Evolutionary conservation across 805 yeast species (phyloP).

Genomic region (Saccharomyces paradoxus): DNA sequence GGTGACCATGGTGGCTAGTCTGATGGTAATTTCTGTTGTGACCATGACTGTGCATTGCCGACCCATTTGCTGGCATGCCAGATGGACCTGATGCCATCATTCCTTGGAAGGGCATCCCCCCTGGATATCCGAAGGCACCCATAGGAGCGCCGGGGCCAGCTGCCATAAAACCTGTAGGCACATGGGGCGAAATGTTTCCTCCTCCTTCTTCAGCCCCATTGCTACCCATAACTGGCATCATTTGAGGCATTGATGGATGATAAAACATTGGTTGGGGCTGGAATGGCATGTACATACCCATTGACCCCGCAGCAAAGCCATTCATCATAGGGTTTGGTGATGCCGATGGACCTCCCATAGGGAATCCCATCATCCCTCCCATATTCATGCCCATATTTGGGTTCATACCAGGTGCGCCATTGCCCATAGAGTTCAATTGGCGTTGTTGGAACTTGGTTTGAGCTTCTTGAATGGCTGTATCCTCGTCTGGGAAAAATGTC

Average conservation of each 20-base stretch:
- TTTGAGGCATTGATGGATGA: slow-evolving; percentile 25
- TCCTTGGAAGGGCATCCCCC: slow-evolving; percentile 22
- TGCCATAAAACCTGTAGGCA: slow-evolving; percentile 21
- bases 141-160: slow-evolving; percentile 16
- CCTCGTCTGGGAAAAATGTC: slow-evolving; percentile 40
- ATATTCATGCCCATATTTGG: slow-evolving; percentile 22
- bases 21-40: slow-evolving; percentile 13
- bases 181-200: slow-evolving; percentile 17
- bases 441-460: slow-evolving; percentile 28
- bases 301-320: slow-evolving; percentile 14
- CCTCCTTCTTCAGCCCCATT: slow-evolving; percentile 8
- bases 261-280: slow-evolving; percentile 31
- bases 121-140: slow-evolving; percentile 24
- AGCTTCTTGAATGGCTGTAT: slow-evolving; percentile 23
- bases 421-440: slow-evolving; percentile 25
- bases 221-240: slow-evolving; percentile 24
- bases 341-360: slow-evolving; percentile 18
- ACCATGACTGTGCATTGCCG: slow-evolving; percentile 10
- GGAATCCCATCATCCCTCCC: slow-evolving; percentile 28
- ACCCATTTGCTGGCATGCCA: not conserved
- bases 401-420: slow-evolving; percentile 11
- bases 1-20: slow-evolving; percentile 3
- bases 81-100: slow-evolving; percentile 11
- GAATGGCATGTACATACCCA: slow-evolving; percentile 29
- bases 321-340: slow-evolving; percentile 23